Evolutionary conservation across 139 green algal genomes (phyloP).

Genomic region (Picochlorum sp.): DNA sequence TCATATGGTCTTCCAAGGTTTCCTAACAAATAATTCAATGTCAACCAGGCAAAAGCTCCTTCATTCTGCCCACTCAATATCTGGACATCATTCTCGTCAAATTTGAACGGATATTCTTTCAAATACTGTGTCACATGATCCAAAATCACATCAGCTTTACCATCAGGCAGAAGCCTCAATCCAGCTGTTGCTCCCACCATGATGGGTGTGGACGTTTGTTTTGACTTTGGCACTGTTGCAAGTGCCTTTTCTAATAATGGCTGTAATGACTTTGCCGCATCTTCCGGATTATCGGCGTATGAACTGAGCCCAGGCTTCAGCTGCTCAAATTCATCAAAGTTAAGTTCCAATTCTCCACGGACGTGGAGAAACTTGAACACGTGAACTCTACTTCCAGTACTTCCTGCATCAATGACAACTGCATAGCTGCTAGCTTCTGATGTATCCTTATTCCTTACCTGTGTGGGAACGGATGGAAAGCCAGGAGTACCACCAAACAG

Average conservation of each 20-base stretch:
- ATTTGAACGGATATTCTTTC: constrained; percentile 60
- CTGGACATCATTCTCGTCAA: constrained; percentile 33
- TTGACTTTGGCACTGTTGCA: constrained; percentile 60
- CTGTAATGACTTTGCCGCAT: constrained; percentile 66
- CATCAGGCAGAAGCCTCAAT: constrained; percentile 79
- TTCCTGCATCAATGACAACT: constrained; percentile 93
- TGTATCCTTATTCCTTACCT: constrained; percentile 11
- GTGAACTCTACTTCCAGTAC: constrained; percentile 90
- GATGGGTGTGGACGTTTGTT: constrained; percentile 58
- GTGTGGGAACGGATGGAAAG: constrained; percentile 22
- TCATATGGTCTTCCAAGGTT: constrained; percentile 48
- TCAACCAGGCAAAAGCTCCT: constrained; percentile 95
- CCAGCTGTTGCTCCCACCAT: constrained; percentile 90
- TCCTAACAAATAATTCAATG: constrained; percentile 95
- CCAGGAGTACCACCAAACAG: too few relatives aligned
- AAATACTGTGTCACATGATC: constrained; percentile 45
- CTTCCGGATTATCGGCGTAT: constrained; percentile 62
- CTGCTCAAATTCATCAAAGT: constrained; percentile 82
- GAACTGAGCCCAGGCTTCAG: constrained; percentile 88
- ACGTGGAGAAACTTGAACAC: constrained; percentile 78
- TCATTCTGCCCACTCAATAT: constrained; percentile 73
- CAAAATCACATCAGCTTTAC: constrained; percentile 83
- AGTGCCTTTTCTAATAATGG: constrained; percentile 76
- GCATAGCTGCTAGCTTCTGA: constrained; percentile 44
- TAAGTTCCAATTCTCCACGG: constrained; percentile 50